These are phyloP conservation scores for Eremothecium cymbalariae DNA, from an alignment of 1,139 yeast species.

Conservation along the genomic window DNA sequence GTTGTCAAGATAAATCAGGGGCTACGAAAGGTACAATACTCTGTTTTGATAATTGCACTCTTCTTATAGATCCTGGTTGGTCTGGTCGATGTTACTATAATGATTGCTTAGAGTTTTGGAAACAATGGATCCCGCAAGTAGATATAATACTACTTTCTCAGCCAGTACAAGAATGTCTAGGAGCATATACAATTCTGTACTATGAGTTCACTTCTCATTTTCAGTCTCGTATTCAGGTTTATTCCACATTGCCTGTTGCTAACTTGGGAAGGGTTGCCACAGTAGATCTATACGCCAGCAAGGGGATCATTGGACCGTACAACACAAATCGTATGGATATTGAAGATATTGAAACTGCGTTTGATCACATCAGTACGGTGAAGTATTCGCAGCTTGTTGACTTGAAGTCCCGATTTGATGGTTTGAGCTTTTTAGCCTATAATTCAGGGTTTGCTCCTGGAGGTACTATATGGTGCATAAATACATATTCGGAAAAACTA, in stretches of 20 bases:
- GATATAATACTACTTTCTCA: slow-evolving; percentile 76
- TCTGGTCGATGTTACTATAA: slow-evolving; percentile 38
- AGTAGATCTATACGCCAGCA: slow-evolving; percentile 65
- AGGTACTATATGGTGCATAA: slow-evolving; percentile 71
- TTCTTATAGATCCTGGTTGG: slow-evolving; percentile 72
- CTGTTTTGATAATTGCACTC: slow-evolving; percentile 38
- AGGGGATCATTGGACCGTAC: slow-evolving; percentile 71
- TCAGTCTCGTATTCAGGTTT: slow-evolving; percentile 61
- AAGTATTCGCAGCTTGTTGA: slow-evolving; percentile 76
- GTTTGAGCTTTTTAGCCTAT: slow-evolving; percentile 66
- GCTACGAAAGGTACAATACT: slow-evolving; percentile 31
- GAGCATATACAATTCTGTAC: slow-evolving; percentile 70
- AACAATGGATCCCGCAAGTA: slow-evolving; percentile 41
- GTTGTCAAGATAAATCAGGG: slow-evolving; percentile 28
- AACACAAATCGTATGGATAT: slow-evolving; percentile 53
- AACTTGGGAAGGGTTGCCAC: slow-evolving; percentile 83
- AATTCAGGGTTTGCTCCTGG: slow-evolving; percentile 93
- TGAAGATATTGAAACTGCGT: slow-evolving; percentile 70
- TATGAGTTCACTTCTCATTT: slow-evolving; percentile 49
- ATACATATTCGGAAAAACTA: slow-evolving; percentile 66
- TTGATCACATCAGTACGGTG: slow-evolving; percentile 58
- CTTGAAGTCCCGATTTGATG: slow-evolving; percentile 48
- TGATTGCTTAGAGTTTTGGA: slow-evolving; percentile 34
- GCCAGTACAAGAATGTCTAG: slow-evolving; percentile 70
- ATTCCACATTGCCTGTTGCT: slow-evolving; percentile 80